Conservation (phyloP, 306 rosid species). For the Canavalia gladiata region DNA sequence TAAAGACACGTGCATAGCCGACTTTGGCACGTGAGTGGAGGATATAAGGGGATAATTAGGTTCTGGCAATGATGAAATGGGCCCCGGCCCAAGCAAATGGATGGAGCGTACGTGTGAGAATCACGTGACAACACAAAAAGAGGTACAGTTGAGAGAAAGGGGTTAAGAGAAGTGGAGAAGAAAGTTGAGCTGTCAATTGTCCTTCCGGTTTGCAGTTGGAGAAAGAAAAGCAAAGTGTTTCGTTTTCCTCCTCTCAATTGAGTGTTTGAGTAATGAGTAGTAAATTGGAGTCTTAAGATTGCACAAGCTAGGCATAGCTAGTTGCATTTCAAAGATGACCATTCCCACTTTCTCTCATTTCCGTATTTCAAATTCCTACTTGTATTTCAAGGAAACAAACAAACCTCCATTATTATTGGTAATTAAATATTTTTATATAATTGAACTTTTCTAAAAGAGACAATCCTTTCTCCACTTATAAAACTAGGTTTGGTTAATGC, state of each 20-base stretch:
- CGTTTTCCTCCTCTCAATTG: slow-evolving; percentile 49
- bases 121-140: slow-evolving; percentile 73
- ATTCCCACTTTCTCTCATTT: slow-evolving; percentile 43
- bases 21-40: slow-evolving; percentile 67
- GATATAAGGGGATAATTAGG: slow-evolving; percentile 51
- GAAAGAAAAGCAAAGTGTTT: slow-evolving; percentile 51
- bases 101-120: slow-evolving; percentile 59
- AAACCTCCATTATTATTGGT: slow-evolving; percentile 22
- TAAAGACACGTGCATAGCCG: slow-evolving; percentile 63
- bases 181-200: slow-evolving; percentile 73
- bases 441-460: slow-evolving; percentile 3
- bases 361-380: slow-evolving; percentile 44
- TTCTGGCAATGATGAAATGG: slow-evolving; percentile 50
- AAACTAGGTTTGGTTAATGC: slow-evolving; percentile 6
- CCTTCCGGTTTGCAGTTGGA: slow-evolving; percentile 68
- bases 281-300: slow-evolving; percentile 45
- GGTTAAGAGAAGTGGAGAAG: background rate
- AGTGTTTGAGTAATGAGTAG: slow-evolving; percentile 52
- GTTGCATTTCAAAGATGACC: slow-evolving; percentile 39
- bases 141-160: background rate
- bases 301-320: slow-evolving; percentile 28
- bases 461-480: slow-evolving; percentile 16
- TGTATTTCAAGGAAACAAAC: slow-evolving; percentile 54
- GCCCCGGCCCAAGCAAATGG: slow-evolving; percentile 33
- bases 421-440: slow-evolving; percentile 27